Conservation (phyloP, 345 rosid genomes). For the Gynandropsis gynandra region DNA sequence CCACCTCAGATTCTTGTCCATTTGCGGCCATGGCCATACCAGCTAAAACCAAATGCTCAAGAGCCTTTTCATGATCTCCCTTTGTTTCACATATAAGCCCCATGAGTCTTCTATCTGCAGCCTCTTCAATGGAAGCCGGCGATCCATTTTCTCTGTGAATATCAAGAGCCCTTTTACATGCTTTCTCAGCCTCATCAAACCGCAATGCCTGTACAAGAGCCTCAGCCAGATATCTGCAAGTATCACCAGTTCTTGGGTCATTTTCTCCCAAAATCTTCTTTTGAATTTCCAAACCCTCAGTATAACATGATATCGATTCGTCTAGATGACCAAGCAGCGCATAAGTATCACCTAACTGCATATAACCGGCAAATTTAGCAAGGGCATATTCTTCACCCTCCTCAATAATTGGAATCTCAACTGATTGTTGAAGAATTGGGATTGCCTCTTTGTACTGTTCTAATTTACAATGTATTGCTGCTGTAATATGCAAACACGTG, state of each 20-base stretch:
- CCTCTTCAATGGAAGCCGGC: conserved; percentile 73
- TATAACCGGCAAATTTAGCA: conserved; percentile 81
- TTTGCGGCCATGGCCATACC: conserved; percentile 84
- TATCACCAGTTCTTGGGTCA: conserved; percentile 76
- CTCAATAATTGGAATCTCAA: conserved; percentile 58
- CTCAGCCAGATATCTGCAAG: conserved; percentile 76
- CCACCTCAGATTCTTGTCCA: conserved; percentile 77
- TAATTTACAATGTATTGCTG: conserved; percentile 75
- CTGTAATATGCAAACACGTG: conserved; percentile 80
- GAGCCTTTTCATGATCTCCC: conserved; percentile 77
- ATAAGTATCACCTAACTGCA: conserved; percentile 93
- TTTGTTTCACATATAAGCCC: conserved; percentile 86
- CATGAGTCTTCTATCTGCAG: conserved; percentile 86
- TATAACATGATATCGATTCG: conserved; percentile 61
- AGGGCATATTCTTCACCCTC: conserved; percentile 77
- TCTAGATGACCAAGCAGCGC: conserved; percentile 86
- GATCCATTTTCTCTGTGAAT: conserved; percentile 56
- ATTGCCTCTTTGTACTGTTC: conserved; percentile 69
- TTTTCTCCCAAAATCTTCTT: conserved; percentile 68
- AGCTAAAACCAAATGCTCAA: conserved; percentile 85
- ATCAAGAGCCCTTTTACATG: conserved; percentile 68
- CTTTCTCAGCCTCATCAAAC: conserved; percentile 63
- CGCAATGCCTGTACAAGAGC: conserved; percentile 83
- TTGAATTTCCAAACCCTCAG: conserved; percentile 63
- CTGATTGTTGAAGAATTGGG: conserved; percentile 65